Evolutionary conservation across 306 rosid genomes (phyloP).

Genomic region (Comarum palustre): DNA sequence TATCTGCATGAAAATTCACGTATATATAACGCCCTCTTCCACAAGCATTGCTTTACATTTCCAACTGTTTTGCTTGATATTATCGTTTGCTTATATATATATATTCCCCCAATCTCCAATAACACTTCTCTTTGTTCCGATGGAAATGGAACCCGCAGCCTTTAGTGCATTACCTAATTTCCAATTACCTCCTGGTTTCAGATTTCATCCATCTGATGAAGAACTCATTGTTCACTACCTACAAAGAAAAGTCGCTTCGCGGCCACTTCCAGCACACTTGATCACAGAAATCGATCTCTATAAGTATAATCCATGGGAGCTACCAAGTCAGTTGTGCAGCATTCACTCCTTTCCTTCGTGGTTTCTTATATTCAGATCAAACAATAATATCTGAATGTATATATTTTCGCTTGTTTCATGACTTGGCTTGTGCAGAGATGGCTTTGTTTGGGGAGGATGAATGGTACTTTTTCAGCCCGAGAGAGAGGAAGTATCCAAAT

Average conservation of each 20-base stretch:
- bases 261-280: conserved; percentile 62
- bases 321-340: conserved; percentile 53
- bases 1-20: conserved; percentile 47
- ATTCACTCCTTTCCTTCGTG: conserved; percentile 19
- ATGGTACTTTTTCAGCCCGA: conserved; percentile 71
- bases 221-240: conserved; percentile 82
- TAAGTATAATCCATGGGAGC: conserved; percentile 73
- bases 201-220: conserved; percentile 82
- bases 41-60: conserved; percentile 19
- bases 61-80: conserved; percentile 34
- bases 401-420: not conserved
- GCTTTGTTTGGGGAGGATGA: conserved; percentile 72
- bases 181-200: conserved; percentile 71
- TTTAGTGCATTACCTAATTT: conserved; percentile 15
- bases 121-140: conserved; percentile 15
- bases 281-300: conserved; percentile 66
- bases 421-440: conserved; percentile 45
- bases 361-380: conserved; percentile 8
- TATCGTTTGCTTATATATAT: conserved; percentile 36
- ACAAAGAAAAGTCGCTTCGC: conserved; percentile 49
- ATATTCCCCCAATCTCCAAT: conserved; percentile 23
- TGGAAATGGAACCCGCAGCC: conserved; percentile 37
- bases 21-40: conserved; percentile 27
- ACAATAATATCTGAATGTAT: not conserved
- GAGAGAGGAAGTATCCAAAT: conserved; percentile 61